These are phyloP conservation scores for Stachybotrys elegans DNA, from an alignment of 2,329 filamentous ascomycete species.

Conservation along the genomic window DNA sequence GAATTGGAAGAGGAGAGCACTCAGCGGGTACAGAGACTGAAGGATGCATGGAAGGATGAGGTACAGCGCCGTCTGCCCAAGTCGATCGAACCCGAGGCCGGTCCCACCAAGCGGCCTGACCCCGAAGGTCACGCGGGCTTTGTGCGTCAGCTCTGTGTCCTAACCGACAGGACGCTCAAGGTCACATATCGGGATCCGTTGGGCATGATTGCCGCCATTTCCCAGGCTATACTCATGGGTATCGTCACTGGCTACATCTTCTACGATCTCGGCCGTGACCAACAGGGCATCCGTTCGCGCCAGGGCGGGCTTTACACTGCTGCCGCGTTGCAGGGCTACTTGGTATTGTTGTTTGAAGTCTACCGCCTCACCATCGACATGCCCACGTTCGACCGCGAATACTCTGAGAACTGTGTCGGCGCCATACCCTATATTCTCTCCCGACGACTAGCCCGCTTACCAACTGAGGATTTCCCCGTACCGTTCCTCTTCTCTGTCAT, in stretches of 20 bases:
- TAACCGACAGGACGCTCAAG: conserved; percentile 64
- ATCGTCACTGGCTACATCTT: conserved; percentile 72
- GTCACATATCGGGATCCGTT: conserved; percentile 73
- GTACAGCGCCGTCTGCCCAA: conserved; percentile 21
- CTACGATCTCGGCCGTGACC: conserved; percentile 56
- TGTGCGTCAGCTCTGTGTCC: conserved; percentile 56
- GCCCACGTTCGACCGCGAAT: conserved; percentile 69
- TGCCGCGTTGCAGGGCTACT: conserved; percentile 67
- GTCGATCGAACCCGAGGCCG: conserved; percentile 6
- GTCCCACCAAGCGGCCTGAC: conserved; percentile 11
- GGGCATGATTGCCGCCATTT: conserved; percentile 64
- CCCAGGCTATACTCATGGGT: conserved; percentile 67
- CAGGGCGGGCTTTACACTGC: conserved; percentile 70
- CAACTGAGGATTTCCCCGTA: conserved; percentile 68
- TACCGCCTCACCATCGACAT: conserved; percentile 74
- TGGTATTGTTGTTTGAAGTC: conserved; percentile 71
- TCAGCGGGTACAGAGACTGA: conserved; percentile 56
- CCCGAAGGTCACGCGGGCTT: conserved; percentile 48
- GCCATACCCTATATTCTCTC: conserved; percentile 67
- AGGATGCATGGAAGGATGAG: conserved; percentile 50
- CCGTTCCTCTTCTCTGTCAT: conserved; percentile 66
- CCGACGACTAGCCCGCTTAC: conserved; percentile 60
- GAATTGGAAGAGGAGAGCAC: conserved; percentile 59
- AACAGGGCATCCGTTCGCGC: conserved; percentile 68
- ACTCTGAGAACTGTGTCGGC: conserved; percentile 66